A percentile compares a stretch with the other conserved stretches of the same genome.
Conservation (phyloP, 306 rosid genomes). For the Prunus mongolica region DNA sequence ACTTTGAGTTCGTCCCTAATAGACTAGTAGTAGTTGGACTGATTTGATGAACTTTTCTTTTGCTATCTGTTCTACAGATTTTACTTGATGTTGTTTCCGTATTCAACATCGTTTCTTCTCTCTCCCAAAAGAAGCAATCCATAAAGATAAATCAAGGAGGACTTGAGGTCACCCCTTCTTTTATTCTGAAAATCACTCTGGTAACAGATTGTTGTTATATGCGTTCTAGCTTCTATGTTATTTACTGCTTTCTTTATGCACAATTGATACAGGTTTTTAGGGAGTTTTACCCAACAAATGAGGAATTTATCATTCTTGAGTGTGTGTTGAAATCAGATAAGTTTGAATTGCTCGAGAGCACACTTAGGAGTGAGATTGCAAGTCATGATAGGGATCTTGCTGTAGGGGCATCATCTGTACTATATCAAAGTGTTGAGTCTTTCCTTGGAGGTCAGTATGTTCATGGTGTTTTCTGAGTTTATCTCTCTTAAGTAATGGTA, state of each 20-base stretch:
- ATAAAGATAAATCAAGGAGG: conserved; percentile 55
- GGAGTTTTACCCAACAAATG: conserved; percentile 65
- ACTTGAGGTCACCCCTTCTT: conserved; percentile 53
- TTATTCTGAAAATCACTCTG: not conserved
- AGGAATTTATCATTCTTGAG: conserved; percentile 52
- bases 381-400: conserved; percentile 37
- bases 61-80: conserved; percentile 42
- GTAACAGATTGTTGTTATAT: not conserved
- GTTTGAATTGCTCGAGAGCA: conserved; percentile 57
- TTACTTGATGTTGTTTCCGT: conserved; percentile 66
- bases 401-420: conserved; percentile 37
- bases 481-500: not conserved
- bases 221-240: not conserved
- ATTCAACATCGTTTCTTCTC: conserved; percentile 75
- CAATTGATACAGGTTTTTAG: conserved; percentile 52
- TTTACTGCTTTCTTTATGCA: conserved; percentile 10
- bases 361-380: conserved; percentile 30
- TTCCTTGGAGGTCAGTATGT: conserved; percentile 58
- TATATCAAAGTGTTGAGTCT: conserved; percentile 45
- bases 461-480: not conserved
- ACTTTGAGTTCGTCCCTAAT: not conserved
- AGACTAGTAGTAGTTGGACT: not conserved
- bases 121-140: conserved; percentile 61
- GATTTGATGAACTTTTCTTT: conserved; percentile 10
- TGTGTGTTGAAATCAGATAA: conserved; percentile 71